Percentiles rank a stretch among this genome's conserved stretches.
These are phyloP conservation scores for Macrophomina tecta DNA, from an alignment of 2,329 filamentous ascomycete genomes.

Conservation along the genomic window DNA sequence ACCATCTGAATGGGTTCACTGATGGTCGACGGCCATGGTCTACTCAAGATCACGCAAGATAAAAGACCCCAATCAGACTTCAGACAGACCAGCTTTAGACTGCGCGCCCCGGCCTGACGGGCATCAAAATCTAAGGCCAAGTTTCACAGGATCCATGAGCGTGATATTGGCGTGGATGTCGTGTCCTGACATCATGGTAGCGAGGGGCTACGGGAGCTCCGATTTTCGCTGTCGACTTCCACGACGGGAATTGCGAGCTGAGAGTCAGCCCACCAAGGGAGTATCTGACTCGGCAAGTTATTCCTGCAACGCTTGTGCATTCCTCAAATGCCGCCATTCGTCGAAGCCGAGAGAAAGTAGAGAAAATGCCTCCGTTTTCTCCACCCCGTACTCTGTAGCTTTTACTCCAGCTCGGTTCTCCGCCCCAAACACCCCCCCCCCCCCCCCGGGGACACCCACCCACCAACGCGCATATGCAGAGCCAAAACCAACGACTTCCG, in stretches of 20 bases:
- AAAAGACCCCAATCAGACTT: not conserved
- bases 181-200: conserved; percentile 18
- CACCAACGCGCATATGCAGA: not conserved
- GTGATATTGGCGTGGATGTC: conserved; percentile 8
- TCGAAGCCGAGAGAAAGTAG: not conserved
- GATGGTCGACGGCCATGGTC: not conserved
- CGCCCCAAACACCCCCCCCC: not conserved
- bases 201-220: not conserved
- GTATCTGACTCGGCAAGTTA: conserved; percentile 1
- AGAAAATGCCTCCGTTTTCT: conserved; percentile 11
- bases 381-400: not conserved
- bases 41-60: not conserved
- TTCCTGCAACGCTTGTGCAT: not conserved
- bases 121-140: not conserved
- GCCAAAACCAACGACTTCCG: conserved; percentile 17
- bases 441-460: too few relatives aligned
- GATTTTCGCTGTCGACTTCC: conserved; percentile 17
- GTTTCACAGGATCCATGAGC: not conserved
- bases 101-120: not conserved
- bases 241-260: conserved; percentile 1
- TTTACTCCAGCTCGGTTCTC: not conserved
- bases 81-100: not conserved
- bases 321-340: not conserved
- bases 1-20: not conserved
- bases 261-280: conserved; percentile 10